These are phyloP conservation scores for Yamadazyma siamensis DNA, from an alignment of 1,139 yeast genomes.

Conservation along the genomic window DNA sequence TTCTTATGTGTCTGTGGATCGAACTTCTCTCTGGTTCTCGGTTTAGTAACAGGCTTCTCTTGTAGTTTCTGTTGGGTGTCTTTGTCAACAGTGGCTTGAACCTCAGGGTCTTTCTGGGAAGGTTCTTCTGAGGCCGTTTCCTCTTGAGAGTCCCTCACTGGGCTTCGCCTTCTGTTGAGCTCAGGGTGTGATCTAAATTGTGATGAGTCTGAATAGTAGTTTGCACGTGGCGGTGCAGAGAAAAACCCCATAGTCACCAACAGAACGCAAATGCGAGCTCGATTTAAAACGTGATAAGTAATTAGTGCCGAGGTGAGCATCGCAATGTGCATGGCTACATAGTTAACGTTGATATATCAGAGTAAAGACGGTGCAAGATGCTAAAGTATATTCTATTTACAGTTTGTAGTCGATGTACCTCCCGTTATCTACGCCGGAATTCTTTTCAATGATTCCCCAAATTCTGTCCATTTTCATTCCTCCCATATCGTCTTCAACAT, in stretches of 20 bases:
- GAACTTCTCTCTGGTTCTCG: conserved; percentile 13
- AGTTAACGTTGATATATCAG: no score
- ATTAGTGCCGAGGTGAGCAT: no score
- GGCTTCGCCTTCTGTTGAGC: conserved; percentile 9
- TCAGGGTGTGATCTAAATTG: conserved; percentile 16
- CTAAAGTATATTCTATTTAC: no score
- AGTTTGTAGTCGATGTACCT: conserved; percentile 31
- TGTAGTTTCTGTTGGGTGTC: conserved; percentile 3
- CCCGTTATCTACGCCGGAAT: conserved; percentile 66
- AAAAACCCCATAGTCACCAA: conserved; percentile 15
- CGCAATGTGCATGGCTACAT: no score
- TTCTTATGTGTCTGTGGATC: conserved; percentile 37
- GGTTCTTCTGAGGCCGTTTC: no score
- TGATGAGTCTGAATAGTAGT: conserved; percentile 7
- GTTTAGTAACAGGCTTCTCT: conserved; percentile 12
- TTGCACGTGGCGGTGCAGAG: conserved; percentile 9
- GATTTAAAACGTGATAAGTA: no score
- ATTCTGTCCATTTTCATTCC: conserved; percentile 81
- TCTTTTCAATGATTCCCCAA: conserved; percentile 74
- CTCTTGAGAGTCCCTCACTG: conserved; percentile 1
- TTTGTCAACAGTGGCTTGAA: no score
- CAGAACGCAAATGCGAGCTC: no score
- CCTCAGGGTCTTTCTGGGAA: conserved; percentile 1
- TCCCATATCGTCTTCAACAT: conserved; percentile 71
- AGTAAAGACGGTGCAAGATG: no score